phyloP scores from a whole-genome alignment of 257 asterid species.

The Capsicum chinense region DNA sequence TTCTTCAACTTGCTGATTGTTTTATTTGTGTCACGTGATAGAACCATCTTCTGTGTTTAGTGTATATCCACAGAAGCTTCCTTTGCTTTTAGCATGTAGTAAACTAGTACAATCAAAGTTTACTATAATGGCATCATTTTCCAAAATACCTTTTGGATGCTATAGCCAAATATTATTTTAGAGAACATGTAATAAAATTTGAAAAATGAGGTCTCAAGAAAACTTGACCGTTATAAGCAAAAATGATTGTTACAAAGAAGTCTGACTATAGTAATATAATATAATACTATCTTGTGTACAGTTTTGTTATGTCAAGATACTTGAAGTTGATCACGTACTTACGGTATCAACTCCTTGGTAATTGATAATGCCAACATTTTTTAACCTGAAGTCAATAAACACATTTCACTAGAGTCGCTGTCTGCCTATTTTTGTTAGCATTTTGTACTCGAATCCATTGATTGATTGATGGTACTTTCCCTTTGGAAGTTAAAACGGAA shows the following conservation, averaged over 20 bases:
- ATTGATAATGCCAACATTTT: background rate
- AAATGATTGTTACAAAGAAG: background rate
- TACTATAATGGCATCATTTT: background rate
- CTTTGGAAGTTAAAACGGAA: background rate
- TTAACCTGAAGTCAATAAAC: background rate
- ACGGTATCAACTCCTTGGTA: background rate
- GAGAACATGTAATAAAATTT: background rate
- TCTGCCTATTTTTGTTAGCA: background rate
- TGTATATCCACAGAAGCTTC: background rate
- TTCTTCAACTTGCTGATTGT: background rate
- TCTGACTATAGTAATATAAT: background rate
- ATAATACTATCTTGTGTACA: background rate
- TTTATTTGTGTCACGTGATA: background rate
- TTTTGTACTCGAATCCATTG: background rate
- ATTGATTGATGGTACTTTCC: background rate
- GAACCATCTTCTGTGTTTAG: slow-evolving; percentile 6
- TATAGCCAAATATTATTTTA: background rate
- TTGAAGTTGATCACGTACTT: background rate
- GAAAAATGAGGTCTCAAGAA: background rate
- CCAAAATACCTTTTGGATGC: background rate
- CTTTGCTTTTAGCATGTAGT: background rate
- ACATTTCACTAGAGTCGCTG: background rate
- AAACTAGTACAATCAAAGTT: too few species aligned
- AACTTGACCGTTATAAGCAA: background rate
- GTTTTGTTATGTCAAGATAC: background rate